Percentiles rank a stretch among this genome's conserved stretches.
Conservation (phyloP, 306 rosid species). For the Vachellia pachyceras region DNA sequence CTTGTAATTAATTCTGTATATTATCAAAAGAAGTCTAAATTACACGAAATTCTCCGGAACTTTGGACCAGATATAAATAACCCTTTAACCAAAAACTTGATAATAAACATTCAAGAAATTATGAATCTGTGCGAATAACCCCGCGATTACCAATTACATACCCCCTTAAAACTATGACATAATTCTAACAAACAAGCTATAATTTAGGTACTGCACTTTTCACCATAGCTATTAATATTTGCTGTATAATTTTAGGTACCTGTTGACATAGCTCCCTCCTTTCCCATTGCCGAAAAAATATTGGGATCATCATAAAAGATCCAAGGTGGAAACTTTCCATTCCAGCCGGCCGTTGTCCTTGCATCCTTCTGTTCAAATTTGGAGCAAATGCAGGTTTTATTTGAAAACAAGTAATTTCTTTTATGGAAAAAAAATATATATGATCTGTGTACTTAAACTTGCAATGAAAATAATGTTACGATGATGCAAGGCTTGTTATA, state of each 20-base stretch:
- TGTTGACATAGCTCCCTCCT: conserved; percentile 79
- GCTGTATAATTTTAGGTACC: conserved; percentile 62
- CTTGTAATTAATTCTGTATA: not conserved
- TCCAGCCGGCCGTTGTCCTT: conserved; percentile 22
- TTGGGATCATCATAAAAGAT: conserved; percentile 41
- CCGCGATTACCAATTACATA: too few relatives aligned
- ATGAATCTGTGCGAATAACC: too few relatives aligned
- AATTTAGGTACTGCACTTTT: not conserved
- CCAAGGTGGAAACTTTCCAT: conserved; percentile 21
- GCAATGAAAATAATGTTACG: not conserved
- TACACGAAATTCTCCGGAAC: too few relatives aligned
- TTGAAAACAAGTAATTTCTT: conserved; percentile 16
- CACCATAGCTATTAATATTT: conserved; percentile 22
- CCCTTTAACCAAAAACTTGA: not conserved
- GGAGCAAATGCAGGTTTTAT: conserved; percentile 12
- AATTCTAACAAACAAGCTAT: not conserved
- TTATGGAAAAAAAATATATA: not conserved
- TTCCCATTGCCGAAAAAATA: conserved; percentile 71
- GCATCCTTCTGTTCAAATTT: not conserved
- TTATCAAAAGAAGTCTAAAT: not conserved
- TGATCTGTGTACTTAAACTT: conserved; percentile 18
- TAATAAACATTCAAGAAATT: too few relatives aligned
- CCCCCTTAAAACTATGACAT: not conserved
- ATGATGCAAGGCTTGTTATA: not conserved
- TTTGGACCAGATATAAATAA: too few relatives aligned